Percentiles rank a stretch among this genome's conserved stretches.
Conservation (phyloP, 345 rosid genomes). For the Kernera saxatilis region DNA sequence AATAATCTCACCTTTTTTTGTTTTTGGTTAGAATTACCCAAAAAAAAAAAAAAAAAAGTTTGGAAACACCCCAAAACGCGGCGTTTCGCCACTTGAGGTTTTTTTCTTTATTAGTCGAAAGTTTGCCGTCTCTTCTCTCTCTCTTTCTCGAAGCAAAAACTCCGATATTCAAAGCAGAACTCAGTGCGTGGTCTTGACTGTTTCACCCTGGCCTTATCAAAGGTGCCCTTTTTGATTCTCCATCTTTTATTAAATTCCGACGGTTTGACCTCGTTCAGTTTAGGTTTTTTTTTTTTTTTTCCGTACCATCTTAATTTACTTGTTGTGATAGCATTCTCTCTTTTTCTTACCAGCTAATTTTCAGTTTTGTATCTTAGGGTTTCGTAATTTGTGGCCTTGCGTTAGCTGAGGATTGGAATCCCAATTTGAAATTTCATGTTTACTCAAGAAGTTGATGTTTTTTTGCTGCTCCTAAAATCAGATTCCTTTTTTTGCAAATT, state of each 20-base stretch:
- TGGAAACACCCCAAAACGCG: neutral
- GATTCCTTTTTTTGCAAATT: neutral
- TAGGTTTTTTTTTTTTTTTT: neutral
- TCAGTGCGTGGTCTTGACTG: neutral
- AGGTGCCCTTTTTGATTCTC: slow-evolving; percentile 4
- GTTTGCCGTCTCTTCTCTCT: neutral
- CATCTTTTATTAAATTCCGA: neutral
- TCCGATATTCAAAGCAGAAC: neutral
- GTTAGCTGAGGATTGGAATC: neutral
- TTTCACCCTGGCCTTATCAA: neutral
- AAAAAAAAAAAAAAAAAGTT: no score
- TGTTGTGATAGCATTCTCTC: neutral
- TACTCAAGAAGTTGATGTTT: neutral
- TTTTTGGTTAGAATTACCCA: no score
- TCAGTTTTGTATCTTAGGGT: neutral
- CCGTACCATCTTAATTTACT: neutral
- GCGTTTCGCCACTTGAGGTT: neutral
- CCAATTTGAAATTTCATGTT: neutral
- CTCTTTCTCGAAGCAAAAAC: neutral
- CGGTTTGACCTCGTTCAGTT: neutral
- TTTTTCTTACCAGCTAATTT: neutral
- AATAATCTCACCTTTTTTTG: no score
- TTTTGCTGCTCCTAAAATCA: neutral
- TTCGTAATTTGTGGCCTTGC: neutral
- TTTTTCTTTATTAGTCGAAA: neutral